Base-by-base conservation (phyloP, 2,329 filamentous ascomycete genomes). In the Fusarium brevicatenulatum region DNA sequence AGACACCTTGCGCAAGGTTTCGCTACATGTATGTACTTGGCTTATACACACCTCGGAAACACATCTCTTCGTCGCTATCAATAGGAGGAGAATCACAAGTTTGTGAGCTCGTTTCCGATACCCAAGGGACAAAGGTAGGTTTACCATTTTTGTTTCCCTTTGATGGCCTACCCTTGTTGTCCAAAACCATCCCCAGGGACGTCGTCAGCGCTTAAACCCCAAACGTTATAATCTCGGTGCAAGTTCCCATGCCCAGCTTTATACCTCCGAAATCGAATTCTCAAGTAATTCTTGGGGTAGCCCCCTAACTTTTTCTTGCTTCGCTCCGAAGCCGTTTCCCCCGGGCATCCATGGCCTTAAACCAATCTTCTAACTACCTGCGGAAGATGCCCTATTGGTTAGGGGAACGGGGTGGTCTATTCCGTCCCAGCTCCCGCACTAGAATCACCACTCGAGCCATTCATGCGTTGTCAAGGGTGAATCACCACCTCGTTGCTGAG, bases 391-490 rank as follows among this genome's bases (percentile, higher is more conserved):
- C 40, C 47, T 49, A 68, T 53, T 66, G 63, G 65, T 19, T 39
- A 59, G 34, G 30, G 37, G 44, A 40, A 19, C 34, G 39, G 44
- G 52, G 13, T 66, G 61, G 49, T 67, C 64, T 61, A 28, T 67
- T 54, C 25, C 47, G 43, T 44, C 52, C 49, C 49, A 36, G 46
- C 36, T 61, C 47, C 67, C 62, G 23, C 23, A 49, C 42, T 58
- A 21, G 32, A 50, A 32, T 42, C 43, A 60, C 43, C 66, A 64
- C 46, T 37, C 25, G 32, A 56, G 47, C 60, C 63, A 30, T 57
- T 54, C 28, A 58, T 73, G 66, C 70, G 56, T 36, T 40, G 49
- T 37, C 42, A 37, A 58, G 52, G 39, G 30, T 46, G 15, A 57
- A 47, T 43, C 46, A 66, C 46, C 55, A 50, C 25, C 21, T 11